These are phyloP conservation scores for Backusella luteola DNA, from an alignment of 192 early-diverging fungal species.

Conservation along the genomic window DNA sequence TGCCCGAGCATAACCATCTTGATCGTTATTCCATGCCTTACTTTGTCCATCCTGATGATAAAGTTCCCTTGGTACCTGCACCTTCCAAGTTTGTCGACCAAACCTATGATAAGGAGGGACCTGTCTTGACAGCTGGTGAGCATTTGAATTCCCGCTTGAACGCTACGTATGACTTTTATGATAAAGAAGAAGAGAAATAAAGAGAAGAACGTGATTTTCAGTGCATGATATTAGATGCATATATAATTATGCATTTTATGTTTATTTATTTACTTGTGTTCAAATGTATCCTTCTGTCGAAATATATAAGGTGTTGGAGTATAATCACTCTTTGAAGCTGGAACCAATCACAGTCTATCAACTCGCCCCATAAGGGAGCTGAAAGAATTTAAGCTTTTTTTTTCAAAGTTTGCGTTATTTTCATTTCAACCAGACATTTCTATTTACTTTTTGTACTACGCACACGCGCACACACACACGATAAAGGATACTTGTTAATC, in stretches of 20 bases:
- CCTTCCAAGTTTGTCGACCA: conserved; percentile 38
- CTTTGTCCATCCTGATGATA: conserved; percentile 57
- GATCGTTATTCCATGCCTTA: conserved; percentile 64
- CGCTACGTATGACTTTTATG: conserved; percentile 32
- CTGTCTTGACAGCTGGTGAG: conserved; percentile 51
- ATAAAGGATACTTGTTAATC: too few relatives aligned
- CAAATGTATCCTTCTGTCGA: background rate
- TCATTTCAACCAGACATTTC: background rate
- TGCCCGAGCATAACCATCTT: conserved; percentile 43
- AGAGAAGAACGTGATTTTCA: background rate
- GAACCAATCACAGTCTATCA: background rate
- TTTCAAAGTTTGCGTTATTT: background rate
- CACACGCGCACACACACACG: too few relatives aligned
- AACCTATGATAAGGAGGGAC: conserved; percentile 25
- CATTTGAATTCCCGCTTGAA: conserved; percentile 43
- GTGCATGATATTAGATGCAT: background rate
- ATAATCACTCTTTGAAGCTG: background rate
- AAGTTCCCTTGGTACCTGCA: conserved; percentile 45
- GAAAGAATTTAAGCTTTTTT: too few relatives aligned
- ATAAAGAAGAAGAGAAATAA: conserved; percentile 1
- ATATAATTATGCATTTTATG: background rate
- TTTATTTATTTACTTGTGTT: background rate
- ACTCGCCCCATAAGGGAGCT: background rate
- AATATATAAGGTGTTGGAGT: background rate
- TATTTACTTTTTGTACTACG: too few relatives aligned